These are phyloP conservation scores for Cryphonectria japonica DNA, from an alignment of 2,329 filamentous ascomycete species.

Conservation along the genomic window DNA sequence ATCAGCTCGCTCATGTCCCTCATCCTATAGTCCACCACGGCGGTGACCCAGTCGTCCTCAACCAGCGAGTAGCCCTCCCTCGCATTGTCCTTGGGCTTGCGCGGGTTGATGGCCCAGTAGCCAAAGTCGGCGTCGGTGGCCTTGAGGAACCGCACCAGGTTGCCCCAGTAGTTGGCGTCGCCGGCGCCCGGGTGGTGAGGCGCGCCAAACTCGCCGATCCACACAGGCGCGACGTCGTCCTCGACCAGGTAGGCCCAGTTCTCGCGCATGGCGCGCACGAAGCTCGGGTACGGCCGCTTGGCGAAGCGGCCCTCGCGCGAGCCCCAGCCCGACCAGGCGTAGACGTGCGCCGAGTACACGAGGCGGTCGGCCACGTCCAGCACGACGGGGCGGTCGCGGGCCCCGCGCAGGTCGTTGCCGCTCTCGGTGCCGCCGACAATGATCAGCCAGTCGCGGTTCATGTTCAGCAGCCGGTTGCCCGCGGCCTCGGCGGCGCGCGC, in stretches of 20 bases:
- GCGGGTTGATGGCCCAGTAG: slow-evolving; percentile 72
- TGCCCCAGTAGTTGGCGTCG: slow-evolving; percentile 67
- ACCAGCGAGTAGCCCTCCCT: slow-evolving; percentile 65
- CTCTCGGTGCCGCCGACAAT: slow-evolving; percentile 71
- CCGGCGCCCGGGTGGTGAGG: slow-evolving; percentile 56
- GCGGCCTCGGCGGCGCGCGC: slow-evolving; percentile 66
- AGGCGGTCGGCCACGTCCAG: slow-evolving; percentile 59
- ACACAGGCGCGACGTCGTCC: slow-evolving; percentile 61
- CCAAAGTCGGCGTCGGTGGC: slow-evolving; percentile 66
- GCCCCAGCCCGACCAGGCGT: slow-evolving; percentile 73
- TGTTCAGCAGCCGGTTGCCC: slow-evolving; percentile 61
- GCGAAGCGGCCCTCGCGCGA: slow-evolving; percentile 62
- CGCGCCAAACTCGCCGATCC: slow-evolving; percentile 70
- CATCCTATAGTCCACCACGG: slow-evolving; percentile 65
- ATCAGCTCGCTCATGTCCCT: slow-evolving; percentile 63
- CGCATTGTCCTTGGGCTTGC: slow-evolving; percentile 62
- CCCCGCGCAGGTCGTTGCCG: slow-evolving; percentile 66
- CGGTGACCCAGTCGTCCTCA: slow-evolving; percentile 66
- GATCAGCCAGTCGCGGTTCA: slow-evolving; percentile 68
- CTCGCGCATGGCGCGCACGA: slow-evolving; percentile 62
- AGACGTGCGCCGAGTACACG: slow-evolving; percentile 72
- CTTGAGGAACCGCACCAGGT: slow-evolving; percentile 63
- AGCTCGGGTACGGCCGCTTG: slow-evolving; percentile 64
- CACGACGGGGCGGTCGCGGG: slow-evolving; percentile 56
- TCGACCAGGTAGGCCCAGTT: slow-evolving; percentile 70